Conservation (phyloP, 1,284 basidiomycete genomes). For the Fomitopsis betulina region DNA sequence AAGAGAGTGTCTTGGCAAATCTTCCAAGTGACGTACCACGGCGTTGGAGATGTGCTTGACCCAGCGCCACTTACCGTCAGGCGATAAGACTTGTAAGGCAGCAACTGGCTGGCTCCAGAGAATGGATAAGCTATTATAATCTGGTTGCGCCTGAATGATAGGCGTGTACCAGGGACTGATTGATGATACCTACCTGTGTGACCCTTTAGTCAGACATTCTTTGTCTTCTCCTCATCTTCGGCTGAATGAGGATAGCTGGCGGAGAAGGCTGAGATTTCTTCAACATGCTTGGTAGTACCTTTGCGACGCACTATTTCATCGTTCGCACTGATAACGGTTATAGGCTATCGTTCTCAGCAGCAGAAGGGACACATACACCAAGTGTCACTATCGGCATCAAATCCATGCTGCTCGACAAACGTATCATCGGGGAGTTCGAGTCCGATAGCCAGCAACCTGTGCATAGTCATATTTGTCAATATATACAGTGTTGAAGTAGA, state of each 20-base stretch:
- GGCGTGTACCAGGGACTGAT: neutral
- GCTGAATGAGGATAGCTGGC: slow-evolving; percentile 27
- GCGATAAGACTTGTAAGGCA: slow-evolving; percentile 50
- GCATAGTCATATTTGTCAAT: neutral
- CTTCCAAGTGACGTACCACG: slow-evolving; percentile 30
- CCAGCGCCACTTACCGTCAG: slow-evolving; percentile 53
- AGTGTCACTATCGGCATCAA: slow-evolving; percentile 21
- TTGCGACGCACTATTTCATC: slow-evolving; percentile 29
- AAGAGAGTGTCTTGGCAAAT: neutral
- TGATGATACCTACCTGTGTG: slow-evolving; percentile 40
- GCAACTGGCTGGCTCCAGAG: slow-evolving; percentile 58
- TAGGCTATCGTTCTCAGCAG: neutral
- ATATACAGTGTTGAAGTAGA: neutral
- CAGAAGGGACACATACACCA: slow-evolving; percentile 15
- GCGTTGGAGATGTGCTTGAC: slow-evolving; percentile 55
- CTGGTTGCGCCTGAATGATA: slow-evolving; percentile 23
- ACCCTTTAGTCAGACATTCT: slow-evolving; percentile 57
- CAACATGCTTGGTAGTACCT: neutral
- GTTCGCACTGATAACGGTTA: slow-evolving; percentile 21
- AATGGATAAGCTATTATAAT: slow-evolving; percentile 50
- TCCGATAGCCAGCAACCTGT: slow-evolving; percentile 39
- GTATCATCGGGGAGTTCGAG: slow-evolving; percentile 30
- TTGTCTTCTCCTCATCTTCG: slow-evolving; percentile 48
- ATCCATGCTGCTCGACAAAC: slow-evolving; percentile 26
- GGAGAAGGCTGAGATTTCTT: neutral